Conservation (phyloP, 1,139 yeast genomes). For the Yamadazyma membranifaciens region DNA sequence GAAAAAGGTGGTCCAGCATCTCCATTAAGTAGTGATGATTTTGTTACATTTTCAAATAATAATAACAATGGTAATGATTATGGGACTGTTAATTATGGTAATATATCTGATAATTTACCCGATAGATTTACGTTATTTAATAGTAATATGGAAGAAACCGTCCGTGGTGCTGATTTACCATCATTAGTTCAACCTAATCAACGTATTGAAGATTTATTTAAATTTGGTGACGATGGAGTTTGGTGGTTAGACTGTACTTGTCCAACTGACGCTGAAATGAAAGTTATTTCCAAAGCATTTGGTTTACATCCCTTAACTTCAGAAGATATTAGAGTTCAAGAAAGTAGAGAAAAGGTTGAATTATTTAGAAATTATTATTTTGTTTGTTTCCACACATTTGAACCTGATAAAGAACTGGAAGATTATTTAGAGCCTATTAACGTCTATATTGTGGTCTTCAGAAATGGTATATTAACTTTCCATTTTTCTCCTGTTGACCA, state of each 20-base stretch:
- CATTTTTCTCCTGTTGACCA: constrained; percentile 82
- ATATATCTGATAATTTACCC: constrained; percentile 30
- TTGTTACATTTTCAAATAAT: constrained; percentile 17
- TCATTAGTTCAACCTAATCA: constrained; percentile 66
- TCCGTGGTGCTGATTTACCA: constrained; percentile 85
- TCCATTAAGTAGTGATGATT: constrained; percentile 21
- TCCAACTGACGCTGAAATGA: constrained; percentile 70
- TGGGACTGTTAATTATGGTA: constrained; percentile 5
- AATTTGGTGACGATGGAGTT: constrained; percentile 56
- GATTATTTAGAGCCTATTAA: constrained; percentile 86
- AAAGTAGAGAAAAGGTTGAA: constrained; percentile 83
- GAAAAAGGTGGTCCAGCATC: constrained; percentile 27
- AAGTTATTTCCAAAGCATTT: constrained; percentile 63
- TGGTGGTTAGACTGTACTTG: constrained; percentile 81
- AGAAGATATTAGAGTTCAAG: constrained; percentile 83
- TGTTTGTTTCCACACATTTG: constrained; percentile 82
- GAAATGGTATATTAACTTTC: constrained; percentile 80
- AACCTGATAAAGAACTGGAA: constrained; percentile 71
- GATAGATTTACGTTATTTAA: constrained; percentile 83
- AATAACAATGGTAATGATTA: constrained; percentile 8
- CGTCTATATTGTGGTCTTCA: constrained; percentile 83
- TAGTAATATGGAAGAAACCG: constrained; percentile 79
- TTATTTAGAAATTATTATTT: constrained; percentile 72
- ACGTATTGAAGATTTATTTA: constrained; percentile 64
- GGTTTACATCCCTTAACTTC: constrained; percentile 83